Percentiles rank a stretch among this genome's conserved stretches.
Evolutionary conservation across 2,329 filamentous ascomycete species (phyloP).

Genomic region (Rhinocladiella mackenziei): DNA sequence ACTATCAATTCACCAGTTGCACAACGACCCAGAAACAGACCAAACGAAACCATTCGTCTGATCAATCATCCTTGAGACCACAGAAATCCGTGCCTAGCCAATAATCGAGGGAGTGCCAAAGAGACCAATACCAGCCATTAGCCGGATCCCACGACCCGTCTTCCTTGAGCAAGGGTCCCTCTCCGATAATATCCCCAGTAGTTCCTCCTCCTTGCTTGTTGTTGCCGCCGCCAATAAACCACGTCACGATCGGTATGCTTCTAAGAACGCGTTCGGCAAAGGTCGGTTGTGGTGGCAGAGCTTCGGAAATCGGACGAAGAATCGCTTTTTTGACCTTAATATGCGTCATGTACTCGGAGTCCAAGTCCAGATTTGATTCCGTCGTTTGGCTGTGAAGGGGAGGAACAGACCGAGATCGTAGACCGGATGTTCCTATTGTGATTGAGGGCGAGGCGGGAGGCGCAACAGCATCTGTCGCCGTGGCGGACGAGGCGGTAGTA

Average conservation of each 20-base stretch:
- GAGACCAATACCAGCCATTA: slow-evolving; percentile 51
- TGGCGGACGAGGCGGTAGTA: slow-evolving; percentile 41
- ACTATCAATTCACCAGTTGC: no score
- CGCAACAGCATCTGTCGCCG: slow-evolving; percentile 25
- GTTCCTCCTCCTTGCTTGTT: no score
- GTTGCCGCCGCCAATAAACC: slow-evolving; percentile 55
- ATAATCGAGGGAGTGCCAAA: slow-evolving; percentile 56
- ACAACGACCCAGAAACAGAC: neutral
- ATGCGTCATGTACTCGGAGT: slow-evolving; percentile 49
- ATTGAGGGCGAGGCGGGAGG: slow-evolving; percentile 32
- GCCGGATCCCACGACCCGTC: slow-evolving; percentile 38
- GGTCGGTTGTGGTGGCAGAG: slow-evolving; percentile 65
- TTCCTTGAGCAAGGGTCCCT: slow-evolving; percentile 44
- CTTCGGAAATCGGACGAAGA: slow-evolving; percentile 66
- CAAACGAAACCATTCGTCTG: neutral
- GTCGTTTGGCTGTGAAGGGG: slow-evolving; percentile 17
- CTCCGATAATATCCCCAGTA: slow-evolving; percentile 42
- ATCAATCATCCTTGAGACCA: slow-evolving; percentile 50
- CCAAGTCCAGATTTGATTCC: slow-evolving; percentile 30
- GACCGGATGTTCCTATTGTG: slow-evolving; percentile 17
- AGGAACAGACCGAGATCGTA: slow-evolving; percentile 29
- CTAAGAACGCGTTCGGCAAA: slow-evolving; percentile 60
- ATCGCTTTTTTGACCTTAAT: slow-evolving; percentile 65
- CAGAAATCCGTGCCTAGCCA: slow-evolving; percentile 59
- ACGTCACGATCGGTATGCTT: slow-evolving; percentile 65